Evolutionary conservation across 1,284 basidiomycete genomes (phyloP).

Genomic region (Dichomitus squalens): DNA sequence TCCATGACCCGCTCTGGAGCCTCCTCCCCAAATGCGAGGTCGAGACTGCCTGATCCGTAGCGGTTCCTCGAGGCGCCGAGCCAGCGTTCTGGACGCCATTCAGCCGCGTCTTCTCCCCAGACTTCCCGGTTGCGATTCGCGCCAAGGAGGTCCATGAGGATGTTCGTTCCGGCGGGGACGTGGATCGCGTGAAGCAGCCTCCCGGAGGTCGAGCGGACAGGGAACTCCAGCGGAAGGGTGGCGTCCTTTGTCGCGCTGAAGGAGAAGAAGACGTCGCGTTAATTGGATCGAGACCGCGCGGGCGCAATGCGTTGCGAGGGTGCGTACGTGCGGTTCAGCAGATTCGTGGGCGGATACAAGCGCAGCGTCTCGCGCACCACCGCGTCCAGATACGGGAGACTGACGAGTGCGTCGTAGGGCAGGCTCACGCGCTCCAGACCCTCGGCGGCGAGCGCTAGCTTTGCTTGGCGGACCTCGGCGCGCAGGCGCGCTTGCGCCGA

Average conservation of each 20-base stretch:
- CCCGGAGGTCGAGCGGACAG: constrained; percentile 36
- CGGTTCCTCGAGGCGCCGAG: constrained; percentile 27
- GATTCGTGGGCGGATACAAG: constrained; percentile 35
- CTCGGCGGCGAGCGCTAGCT: constrained; percentile 6
- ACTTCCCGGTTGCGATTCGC: constrained; percentile 29
- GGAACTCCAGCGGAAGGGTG: constrained; percentile 40
- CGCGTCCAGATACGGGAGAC: constrained; percentile 55
- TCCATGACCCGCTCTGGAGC: background rate
- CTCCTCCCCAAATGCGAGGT: constrained; percentile 13
- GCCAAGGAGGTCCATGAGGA: constrained; percentile 23
- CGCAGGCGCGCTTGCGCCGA: constrained; percentile 31
- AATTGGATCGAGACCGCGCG: no score
- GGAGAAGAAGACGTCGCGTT: background rate
- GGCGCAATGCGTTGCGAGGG: no score
- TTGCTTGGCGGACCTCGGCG: constrained; percentile 30
- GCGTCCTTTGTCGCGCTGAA: background rate
- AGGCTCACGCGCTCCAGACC: constrained; percentile 13
- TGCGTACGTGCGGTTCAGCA: constrained; percentile 19
- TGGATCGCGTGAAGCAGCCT: constrained; percentile 28
- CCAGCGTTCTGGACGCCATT: constrained; percentile 46
- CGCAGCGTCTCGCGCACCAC: constrained; percentile 44
- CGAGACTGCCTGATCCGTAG: constrained; percentile 13
- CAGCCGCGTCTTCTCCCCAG: constrained; percentile 46
- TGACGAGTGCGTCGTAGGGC: constrained; percentile 27
- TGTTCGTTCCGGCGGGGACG: constrained; percentile 19